Evolutionary conservation across 169 alveolate species (phyloP).

Genomic region (Eimeria praecox): DNA sequence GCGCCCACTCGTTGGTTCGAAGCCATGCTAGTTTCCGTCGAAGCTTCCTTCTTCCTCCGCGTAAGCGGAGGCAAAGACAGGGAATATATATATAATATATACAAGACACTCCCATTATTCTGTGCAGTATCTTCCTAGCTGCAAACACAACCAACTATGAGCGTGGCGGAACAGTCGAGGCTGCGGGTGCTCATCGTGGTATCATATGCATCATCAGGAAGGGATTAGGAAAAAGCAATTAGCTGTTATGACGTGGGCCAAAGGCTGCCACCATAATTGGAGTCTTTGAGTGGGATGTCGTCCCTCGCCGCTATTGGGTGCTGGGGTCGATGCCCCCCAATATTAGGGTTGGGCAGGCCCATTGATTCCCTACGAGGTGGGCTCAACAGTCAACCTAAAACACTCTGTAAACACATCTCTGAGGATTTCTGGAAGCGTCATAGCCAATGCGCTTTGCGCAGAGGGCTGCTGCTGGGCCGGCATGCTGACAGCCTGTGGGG

Average conservation of each 20-base stretch:
- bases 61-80: not conserved
- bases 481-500: no score
- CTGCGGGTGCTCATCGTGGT: not conserved
- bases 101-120: not conserved
- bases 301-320: not conserved
- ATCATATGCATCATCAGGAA: not conserved
- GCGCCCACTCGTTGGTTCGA: not conserved
- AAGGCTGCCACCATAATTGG: not conserved
- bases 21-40: not conserved
- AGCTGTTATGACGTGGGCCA: not conserved
- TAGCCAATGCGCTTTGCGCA: not conserved
- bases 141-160: not conserved
- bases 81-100: not conserved
- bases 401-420: not conserved
- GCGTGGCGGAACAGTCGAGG: not conserved
- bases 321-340: conserved; percentile 4
- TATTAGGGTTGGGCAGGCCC: conserved; percentile 1
- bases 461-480: not conserved
- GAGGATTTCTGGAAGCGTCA: not conserved
- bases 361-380: not conserved
- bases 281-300: not conserved
- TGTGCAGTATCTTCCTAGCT: not conserved
- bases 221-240: not conserved
- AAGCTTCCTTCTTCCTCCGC: not conserved
- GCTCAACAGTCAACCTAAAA: not conserved